A percentile compares a stretch with the other conserved stretches of the same genome.
Evolutionary conservation across 352 stramenopile genomes (phyloP).

Genomic region (Pseudoperonospora humuli): DNA sequence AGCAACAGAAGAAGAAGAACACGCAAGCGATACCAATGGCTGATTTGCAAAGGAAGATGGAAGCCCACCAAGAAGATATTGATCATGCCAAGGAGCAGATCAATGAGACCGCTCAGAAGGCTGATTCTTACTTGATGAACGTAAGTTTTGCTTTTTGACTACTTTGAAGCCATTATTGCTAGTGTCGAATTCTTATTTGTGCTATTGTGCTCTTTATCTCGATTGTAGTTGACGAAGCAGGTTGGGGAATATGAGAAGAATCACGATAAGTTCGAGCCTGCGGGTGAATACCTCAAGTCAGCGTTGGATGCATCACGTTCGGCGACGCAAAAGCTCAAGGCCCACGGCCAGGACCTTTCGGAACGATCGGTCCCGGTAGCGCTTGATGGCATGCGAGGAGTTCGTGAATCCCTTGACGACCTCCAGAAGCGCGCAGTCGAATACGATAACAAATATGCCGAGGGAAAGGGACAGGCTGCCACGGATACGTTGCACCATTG

Average conservation of each 20-base stretch:
- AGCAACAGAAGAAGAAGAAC: not conserved
- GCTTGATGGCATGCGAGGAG: slow-evolving; percentile 32
- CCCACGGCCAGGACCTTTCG: slow-evolving; percentile 26
- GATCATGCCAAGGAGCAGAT: slow-evolving; percentile 45
- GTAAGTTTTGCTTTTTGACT: slow-evolving; percentile 11
- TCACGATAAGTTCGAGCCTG: slow-evolving; percentile 38
- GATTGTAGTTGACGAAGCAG: slow-evolving; percentile 41
- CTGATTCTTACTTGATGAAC: slow-evolving; percentile 42
- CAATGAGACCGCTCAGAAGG: slow-evolving; percentile 39
- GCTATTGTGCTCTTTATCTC: not conserved
- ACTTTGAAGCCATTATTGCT: not conserved
- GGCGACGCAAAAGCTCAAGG: slow-evolving; percentile 33
- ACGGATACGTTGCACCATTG: slow-evolving; percentile 31
- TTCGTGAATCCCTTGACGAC: slow-evolving; percentile 32
- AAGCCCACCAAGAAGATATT: slow-evolving; percentile 30
- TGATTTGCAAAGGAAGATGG: slow-evolving; percentile 33
- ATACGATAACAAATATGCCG: slow-evolving; percentile 54
- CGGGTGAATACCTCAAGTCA: slow-evolving; percentile 38
- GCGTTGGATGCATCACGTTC: slow-evolving; percentile 25
- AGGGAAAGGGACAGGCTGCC: slow-evolving; percentile 18
- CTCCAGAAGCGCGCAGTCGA: slow-evolving; percentile 33
- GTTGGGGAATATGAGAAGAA: slow-evolving; percentile 45
- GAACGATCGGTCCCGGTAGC: slow-evolving; percentile 38
- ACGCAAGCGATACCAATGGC: slow-evolving; percentile 7
- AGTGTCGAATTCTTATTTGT: not conserved